Base-by-base conservation (phyloP, 495 filamentous ascomycete species). In the Cairneyella variabilis region DNA sequence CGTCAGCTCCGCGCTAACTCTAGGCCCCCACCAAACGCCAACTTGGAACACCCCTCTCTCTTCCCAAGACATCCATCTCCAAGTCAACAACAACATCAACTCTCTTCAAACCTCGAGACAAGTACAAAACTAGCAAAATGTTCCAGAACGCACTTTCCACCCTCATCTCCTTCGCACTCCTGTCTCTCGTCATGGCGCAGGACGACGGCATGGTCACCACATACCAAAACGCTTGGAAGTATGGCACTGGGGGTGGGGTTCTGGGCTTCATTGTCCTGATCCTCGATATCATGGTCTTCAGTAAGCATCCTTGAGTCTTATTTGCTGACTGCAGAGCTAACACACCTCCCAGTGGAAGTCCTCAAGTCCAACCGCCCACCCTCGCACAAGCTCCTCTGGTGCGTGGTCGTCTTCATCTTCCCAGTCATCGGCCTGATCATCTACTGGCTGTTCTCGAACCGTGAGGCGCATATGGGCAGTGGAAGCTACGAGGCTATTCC, bases 401-500 rank as follows among this genome's bases (percentile, higher is more conserved):
- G 64, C 36, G 60, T 78, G 2, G 51, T 75, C 47, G 72, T 76
- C 58, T 77, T 79, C 65, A 48, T 79, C 32, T 73, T 78, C 64
- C 76, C 76, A 11, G 60, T 79, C 44, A 42, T 73, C 52, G 76
- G 76, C 44, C 64, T 73, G 47, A 51, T 75, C 62, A 60, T 76
- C 58, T 79, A 79, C 67, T 79, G 60, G 50, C 48, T 79, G 39
- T 77, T 78, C 64, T 76, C 75, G 17, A 75, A 78, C 66, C 72
- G 75, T n/a, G 58, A 56, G 14, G 61, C 70, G 22, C 70, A 75
- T 57, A 72, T 67, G 56, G 60, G 54, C 27, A 62, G 69, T 27
- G 51, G 61, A 8, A 69, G 66, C 17, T 76, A 77, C 48, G 73
- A 77, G 66, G 43, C 70, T 9, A 60, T 77, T 55, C 44, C 68